phyloP scores from a whole-genome alignment of 139 green algal species.

The Dunaliella primolecta region DNA sequence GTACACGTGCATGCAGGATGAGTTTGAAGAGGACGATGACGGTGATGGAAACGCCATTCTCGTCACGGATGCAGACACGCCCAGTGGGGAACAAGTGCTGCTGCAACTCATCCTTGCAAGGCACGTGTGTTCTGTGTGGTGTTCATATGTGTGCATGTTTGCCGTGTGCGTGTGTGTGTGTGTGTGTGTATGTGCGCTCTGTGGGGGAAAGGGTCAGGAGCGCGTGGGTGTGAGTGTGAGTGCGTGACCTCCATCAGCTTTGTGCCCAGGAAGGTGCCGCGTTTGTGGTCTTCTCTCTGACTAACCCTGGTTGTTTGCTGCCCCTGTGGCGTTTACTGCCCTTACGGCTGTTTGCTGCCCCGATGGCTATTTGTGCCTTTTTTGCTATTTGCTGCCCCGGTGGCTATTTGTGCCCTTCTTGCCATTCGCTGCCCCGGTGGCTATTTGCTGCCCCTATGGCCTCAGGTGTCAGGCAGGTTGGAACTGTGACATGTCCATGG shows the following conservation, averaged over 20 bases:
- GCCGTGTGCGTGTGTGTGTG: not conserved
- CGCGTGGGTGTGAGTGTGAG: not conserved
- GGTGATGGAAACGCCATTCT: constrained; percentile 35
- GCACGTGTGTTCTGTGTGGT: constrained; percentile 18
- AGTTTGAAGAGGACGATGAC: constrained; percentile 23
- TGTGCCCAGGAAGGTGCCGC: not conserved
- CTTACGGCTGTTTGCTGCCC: no score
- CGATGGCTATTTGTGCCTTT: not conserved
- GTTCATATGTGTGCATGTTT: not conserved
- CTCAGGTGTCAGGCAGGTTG: not conserved
- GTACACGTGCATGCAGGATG: no score
- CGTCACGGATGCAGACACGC: constrained; percentile 58
- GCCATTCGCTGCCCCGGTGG: not conserved
- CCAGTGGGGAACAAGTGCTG: constrained; percentile 55
- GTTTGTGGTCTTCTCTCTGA: not conserved
- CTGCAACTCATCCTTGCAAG: constrained; percentile 70
- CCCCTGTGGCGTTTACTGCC: not conserved
- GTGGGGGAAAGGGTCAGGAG: not conserved
- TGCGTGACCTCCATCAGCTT: not conserved
- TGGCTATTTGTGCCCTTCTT: not conserved
- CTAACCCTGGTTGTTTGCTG: not conserved
- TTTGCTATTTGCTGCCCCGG: not conserved
- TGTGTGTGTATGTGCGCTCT: not conserved
- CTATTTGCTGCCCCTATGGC: not conserved
- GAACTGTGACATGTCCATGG: not conserved